Conservation (phyloP, 805 yeast genomes). For the Ascoidea tarda region DNA sequence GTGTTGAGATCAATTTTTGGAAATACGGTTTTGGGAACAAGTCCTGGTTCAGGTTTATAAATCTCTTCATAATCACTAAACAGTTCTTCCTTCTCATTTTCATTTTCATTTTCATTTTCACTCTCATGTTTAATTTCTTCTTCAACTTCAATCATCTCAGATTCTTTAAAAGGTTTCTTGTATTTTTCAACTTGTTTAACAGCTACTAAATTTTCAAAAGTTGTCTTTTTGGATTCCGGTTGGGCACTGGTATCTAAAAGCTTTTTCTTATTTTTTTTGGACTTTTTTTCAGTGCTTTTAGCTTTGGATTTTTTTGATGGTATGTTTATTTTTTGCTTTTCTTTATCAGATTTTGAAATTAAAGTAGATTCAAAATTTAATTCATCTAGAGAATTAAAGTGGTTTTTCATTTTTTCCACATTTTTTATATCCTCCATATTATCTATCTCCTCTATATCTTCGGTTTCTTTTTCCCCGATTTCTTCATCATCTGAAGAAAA, state of each 20-base stretch:
- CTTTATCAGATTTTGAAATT: background rate
- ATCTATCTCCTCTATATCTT: background rate
- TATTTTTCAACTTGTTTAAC: too few species aligned
- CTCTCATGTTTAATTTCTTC: constrained; percentile 1
- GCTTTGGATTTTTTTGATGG: background rate
- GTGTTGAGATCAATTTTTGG: constrained; percentile 19
- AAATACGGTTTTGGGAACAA: constrained; percentile 40
- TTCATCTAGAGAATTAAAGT: constrained; percentile 1
- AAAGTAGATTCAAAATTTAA: background rate
- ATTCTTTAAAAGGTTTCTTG: too few species aligned
- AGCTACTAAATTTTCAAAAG: too few species aligned
- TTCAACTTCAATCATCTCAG: constrained; percentile 1
- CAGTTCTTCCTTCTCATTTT: constrained; percentile 13
- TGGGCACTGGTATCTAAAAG: too few species aligned
- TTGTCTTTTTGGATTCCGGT: too few species aligned
- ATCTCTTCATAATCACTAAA: constrained; percentile 15
- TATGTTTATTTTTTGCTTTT: background rate
- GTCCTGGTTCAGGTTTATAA: constrained; percentile 36
- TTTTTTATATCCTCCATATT: background rate
- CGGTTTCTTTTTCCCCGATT: background rate
- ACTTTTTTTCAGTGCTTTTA: background rate
- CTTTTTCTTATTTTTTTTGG: constrained; percentile 1
- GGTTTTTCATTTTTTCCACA: background rate
- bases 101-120: constrained; percentile 15
- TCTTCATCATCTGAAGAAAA: background rate